These are phyloP conservation scores for Nemania sp. DNA, from an alignment of 2,329 filamentous ascomycete species.

Conservation along the genomic window DNA sequence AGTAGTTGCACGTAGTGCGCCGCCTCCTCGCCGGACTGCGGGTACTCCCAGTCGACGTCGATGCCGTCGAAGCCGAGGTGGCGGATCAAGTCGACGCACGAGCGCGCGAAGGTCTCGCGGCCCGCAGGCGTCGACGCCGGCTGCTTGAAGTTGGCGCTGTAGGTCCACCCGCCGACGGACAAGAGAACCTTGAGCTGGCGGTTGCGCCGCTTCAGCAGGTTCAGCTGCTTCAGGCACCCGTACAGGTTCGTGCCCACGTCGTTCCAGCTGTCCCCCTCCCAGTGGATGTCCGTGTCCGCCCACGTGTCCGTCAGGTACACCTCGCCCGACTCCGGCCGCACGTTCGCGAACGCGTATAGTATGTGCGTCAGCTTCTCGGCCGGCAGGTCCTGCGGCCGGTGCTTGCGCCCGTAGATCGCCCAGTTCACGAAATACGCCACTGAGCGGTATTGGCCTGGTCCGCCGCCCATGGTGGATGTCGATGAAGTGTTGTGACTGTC, in stretches of 20 bases:
- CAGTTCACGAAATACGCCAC: conserved; percentile 78
- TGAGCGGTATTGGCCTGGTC: conserved; percentile 57
- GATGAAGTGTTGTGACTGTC: background rate
- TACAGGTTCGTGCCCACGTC: conserved; percentile 79
- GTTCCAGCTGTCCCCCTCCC: conserved; percentile 70
- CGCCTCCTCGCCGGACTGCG: conserved; percentile 57
- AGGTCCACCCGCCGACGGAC: conserved; percentile 92
- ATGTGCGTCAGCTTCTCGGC: conserved; percentile 83
- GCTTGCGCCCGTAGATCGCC: conserved; percentile 86
- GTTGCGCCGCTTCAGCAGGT: conserved; percentile 78
- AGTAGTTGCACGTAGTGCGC: conserved; percentile 63
- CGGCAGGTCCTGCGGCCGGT: conserved; percentile 82
- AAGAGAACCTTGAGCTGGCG: conserved; percentile 83
- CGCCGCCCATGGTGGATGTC: conserved; percentile 46
- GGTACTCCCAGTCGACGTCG: conserved; percentile 72
- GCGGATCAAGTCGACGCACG: conserved; percentile 74
- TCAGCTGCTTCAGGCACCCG: conserved; percentile 86
- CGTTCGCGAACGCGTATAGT: conserved; percentile 89
- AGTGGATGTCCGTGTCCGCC: conserved; percentile 75
- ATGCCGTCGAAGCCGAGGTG: conserved; percentile 78
- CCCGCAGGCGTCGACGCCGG: conserved; percentile 73
- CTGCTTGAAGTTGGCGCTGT: conserved; percentile 78
- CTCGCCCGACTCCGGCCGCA: conserved; percentile 76
- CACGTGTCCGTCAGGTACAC: conserved; percentile 70
- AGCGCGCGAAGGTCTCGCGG: conserved; percentile 70